Percentiles rank a stretch among this genome's conserved stretches.
Conservation (phyloP, 257 asterid genomes). For the Plantago elongata region DNA sequence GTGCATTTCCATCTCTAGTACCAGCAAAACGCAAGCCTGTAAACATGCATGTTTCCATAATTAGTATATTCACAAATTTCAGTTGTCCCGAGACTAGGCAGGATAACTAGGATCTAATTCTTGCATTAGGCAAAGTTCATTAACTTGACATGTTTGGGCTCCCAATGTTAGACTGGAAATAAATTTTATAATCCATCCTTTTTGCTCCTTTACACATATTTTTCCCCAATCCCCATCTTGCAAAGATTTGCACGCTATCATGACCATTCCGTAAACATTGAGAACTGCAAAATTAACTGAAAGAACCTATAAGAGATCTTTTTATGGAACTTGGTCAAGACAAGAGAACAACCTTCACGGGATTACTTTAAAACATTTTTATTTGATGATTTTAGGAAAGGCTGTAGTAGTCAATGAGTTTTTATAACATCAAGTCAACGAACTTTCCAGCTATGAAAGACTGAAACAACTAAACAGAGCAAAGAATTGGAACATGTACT, state of each 20-base stretch:
- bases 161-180: not conserved
- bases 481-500: too few species aligned
- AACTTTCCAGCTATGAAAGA: constrained; percentile 9
- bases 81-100: constrained; percentile 10
- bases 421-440: not conserved
- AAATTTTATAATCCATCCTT: not conserved
- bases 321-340: too few species aligned
- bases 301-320: too few species aligned
- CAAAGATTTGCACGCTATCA: not conserved
- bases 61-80: constrained; percentile 6
- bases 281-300: too few species aligned
- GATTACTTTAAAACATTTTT: too few species aligned
- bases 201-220: not conserved
- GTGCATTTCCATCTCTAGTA: constrained; percentile 85
- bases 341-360: too few species aligned
- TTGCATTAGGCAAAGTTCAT: not conserved
- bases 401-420: constrained; percentile 3
- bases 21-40: constrained; percentile 96
- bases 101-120: constrained; percentile 7
- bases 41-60: constrained; percentile 17
- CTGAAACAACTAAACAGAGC: not conserved
- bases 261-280: not conserved
- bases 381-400: not conserved
- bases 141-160: not conserved
- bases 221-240: not conserved